phyloP scores from a whole-genome alignment of 305 asterid species.

The Fraxinus sp. region DNA sequence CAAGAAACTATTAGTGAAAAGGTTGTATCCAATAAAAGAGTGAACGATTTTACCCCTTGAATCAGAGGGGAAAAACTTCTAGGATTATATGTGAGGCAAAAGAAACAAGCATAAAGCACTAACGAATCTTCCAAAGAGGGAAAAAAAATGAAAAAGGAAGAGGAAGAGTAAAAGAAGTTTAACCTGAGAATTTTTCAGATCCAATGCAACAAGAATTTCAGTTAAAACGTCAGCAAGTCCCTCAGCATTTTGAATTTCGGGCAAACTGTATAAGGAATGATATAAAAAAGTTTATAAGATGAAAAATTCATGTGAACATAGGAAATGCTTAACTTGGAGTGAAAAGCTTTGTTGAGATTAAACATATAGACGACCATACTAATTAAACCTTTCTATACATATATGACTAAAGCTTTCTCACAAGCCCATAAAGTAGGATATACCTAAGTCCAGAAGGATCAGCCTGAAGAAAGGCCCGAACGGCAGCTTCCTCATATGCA shows the following conservation, averaged over 20 bases:
- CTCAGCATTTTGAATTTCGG: slow-evolving; percentile 87
- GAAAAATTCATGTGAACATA: neutral
- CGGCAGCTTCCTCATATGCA: slow-evolving; percentile 83
- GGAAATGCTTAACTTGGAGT: neutral
- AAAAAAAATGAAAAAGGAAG: neutral
- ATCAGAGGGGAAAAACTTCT: neutral
- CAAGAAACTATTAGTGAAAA: neutral
- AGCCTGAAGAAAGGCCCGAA: slow-evolving; percentile 79
- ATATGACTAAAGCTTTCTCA: neutral
- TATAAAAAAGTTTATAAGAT: neutral
- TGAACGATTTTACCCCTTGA: neutral
- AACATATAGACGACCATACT: neutral
- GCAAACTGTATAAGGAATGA: slow-evolving; percentile 45
- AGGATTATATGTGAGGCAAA: neutral
- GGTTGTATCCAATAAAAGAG: neutral
- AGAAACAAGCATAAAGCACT: neutral
- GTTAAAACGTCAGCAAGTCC: slow-evolving; percentile 77
- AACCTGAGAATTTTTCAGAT: slow-evolving; percentile 78
- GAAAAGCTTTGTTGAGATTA: neutral
- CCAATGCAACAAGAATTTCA: slow-evolving; percentile 89
- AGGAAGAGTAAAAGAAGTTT: neutral
- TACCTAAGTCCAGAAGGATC: slow-evolving; percentile 94
- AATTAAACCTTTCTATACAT: neutral
- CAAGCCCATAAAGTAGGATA: neutral
- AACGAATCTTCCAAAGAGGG: neutral